Percentiles rank a stretch among this genome's conserved stretches.
These are phyloP conservation scores for Auricularia auricula-judae DNA, from an alignment of 768 basidiomycete genomes.

Conservation along the genomic window DNA sequence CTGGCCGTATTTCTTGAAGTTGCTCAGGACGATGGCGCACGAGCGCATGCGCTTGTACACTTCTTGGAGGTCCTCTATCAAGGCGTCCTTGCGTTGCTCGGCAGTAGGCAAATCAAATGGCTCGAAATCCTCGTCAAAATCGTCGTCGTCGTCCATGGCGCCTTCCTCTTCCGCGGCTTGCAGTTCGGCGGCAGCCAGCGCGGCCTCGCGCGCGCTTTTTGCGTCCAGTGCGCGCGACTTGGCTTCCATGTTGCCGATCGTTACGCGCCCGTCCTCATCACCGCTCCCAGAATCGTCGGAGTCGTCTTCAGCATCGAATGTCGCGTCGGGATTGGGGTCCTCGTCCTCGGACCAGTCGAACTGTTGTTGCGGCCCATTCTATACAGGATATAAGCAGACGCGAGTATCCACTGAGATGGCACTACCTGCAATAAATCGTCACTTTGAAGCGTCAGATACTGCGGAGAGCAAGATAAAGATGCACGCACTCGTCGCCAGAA, in stretches of 20 bases:
- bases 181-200: conserved; percentile 55
- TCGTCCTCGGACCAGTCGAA: conserved; percentile 14
- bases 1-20: conserved; percentile 58
- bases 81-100: conserved; percentile 64
- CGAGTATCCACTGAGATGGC: neutral
- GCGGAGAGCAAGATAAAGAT: neutral
- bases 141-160: conserved; percentile 37
- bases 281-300: conserved; percentile 27
- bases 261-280: conserved; percentile 42
- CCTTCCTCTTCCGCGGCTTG: conserved; percentile 38
- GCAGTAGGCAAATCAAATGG: conserved; percentile 58
- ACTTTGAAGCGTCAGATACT: conserved; percentile 19
- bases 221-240: conserved; percentile 70
- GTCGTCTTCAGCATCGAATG: conserved; percentile 31
- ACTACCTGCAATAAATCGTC: conserved; percentile 37
- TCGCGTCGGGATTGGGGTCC: conserved; percentile 44
- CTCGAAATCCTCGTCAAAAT: conserved; percentile 32
- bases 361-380: conserved; percentile 11
- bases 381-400: neutral
- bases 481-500: conserved; percentile 34
- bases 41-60: conserved; percentile 74
- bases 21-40: conserved; percentile 59
- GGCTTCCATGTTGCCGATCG: conserved; percentile 72
- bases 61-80: conserved; percentile 51
- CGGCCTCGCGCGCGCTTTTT: conserved; percentile 53